These are phyloP conservation scores for Nicotiana obtusifolia DNA, from an alignment of 257 asterid species.

Conservation along the genomic window DNA sequence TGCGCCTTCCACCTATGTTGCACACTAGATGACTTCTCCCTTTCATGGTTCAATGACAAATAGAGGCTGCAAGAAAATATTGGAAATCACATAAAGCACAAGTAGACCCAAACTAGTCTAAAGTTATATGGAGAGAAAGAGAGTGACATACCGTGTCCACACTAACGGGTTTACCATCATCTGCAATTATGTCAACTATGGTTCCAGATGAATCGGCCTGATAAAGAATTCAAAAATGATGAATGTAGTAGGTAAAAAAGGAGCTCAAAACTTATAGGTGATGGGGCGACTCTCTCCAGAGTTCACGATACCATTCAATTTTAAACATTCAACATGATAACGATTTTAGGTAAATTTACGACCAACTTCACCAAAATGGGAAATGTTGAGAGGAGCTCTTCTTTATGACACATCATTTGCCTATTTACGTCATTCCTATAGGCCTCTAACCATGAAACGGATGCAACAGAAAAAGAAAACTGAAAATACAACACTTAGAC, in stretches of 20 bases:
- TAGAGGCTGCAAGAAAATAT: conserved; percentile 40
- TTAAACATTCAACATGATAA: neutral
- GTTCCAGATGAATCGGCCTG: conserved; percentile 63
- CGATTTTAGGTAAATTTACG: neutral
- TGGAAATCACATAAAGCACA: neutral
- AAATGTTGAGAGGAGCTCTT: neutral
- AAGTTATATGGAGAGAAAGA: neutral
- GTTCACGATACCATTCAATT: neutral
- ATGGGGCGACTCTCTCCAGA: neutral
- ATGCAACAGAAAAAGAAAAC: neutral
- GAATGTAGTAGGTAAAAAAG: neutral
- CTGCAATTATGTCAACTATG: conserved; percentile 44
- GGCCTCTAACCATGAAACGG: neutral
- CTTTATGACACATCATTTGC: neutral
- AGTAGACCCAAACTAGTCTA: neutral
- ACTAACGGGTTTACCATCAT: conserved; percentile 54
- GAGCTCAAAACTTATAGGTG: neutral
- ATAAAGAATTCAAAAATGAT: neutral
- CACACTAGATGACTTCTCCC: neutral
- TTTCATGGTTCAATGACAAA: conserved; percentile 49
- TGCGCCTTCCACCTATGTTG: conserved; percentile 13
- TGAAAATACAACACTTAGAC: neutral
- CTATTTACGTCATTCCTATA: neutral
- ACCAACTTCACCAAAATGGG: neutral
- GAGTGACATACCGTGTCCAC: conserved; percentile 33